phyloP scores from a whole-genome alignment of 805 yeast species.

The Lachancea meyersii region DNA sequence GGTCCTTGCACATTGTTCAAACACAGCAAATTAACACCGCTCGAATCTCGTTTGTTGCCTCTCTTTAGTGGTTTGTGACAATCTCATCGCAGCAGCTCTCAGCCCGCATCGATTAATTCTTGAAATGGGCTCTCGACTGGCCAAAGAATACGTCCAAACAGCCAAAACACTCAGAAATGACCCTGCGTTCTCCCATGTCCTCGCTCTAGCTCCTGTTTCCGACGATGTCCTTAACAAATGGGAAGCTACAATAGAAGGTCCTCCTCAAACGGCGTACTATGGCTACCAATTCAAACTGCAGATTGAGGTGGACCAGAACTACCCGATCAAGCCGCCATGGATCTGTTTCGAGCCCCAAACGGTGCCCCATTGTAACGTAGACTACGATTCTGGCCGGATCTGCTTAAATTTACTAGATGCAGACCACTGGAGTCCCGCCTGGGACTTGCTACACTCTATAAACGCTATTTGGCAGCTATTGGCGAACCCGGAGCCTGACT shows the following conservation, averaged over 20 bases:
- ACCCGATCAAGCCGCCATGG: slow-evolving; percentile 57
- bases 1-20: too few relatives aligned
- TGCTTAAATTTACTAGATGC: slow-evolving; percentile 59
- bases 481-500: slow-evolving; percentile 62
- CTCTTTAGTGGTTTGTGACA: too few relatives aligned
- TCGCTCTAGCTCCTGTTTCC: slow-evolving; percentile 37
- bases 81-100: too few relatives aligned
- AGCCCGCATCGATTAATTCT: too few relatives aligned
- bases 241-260: slow-evolving; percentile 48
- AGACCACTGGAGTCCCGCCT: slow-evolving; percentile 65
- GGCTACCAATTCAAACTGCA: slow-evolving; percentile 46
- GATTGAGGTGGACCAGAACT: slow-evolving; percentile 41
- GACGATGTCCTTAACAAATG: slow-evolving; percentile 45
- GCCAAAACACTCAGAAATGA: slow-evolving; percentile 4
- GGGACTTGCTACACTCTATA: slow-evolving; percentile 52
- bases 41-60: too few relatives aligned
- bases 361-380: slow-evolving; percentile 46
- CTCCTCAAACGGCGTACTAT: slow-evolving; percentile 46
- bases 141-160: slow-evolving; percentile 7
- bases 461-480: slow-evolving; percentile 53
- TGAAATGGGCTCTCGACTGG: too few relatives aligned
- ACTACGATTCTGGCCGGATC: slow-evolving; percentile 55
- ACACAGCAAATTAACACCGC: too few relatives aligned
- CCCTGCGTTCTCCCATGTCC: slow-evolving; percentile 5
- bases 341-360: slow-evolving; percentile 39